A percentile compares a stretch with the other conserved stretches of the same genome.
Conservation (phyloP, 2,329 filamentous ascomycete species). For the Juglanconis juglandina region DNA sequence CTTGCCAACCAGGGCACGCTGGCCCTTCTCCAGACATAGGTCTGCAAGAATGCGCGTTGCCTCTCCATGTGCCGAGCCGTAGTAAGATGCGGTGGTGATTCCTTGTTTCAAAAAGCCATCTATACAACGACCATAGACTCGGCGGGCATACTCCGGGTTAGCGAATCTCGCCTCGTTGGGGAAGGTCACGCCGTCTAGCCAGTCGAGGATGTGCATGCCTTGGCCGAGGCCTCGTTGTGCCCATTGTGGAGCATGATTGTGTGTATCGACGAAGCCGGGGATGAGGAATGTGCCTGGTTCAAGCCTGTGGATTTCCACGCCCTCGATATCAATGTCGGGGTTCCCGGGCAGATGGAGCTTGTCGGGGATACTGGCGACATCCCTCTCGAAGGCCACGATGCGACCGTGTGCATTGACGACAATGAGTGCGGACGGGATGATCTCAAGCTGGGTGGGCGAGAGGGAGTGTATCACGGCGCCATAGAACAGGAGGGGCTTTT, state of each 20-base stretch:
- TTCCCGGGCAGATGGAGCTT: slow-evolving; percentile 12
- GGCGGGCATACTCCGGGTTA: slow-evolving; percentile 49
- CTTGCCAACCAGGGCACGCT: slow-evolving; percentile 60
- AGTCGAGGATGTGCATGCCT: slow-evolving; percentile 55
- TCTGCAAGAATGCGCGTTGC: slow-evolving; percentile 57
- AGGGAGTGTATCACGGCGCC: slow-evolving; percentile 14
- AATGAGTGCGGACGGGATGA: slow-evolving; percentile 14
- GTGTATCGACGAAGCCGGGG: slow-evolving; percentile 63
- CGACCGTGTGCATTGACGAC: slow-evolving; percentile 23
- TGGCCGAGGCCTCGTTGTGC: slow-evolving; percentile 46
- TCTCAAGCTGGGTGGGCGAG: slow-evolving; percentile 8
- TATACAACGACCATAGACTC: slow-evolving; percentile 51
- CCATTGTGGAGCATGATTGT: slow-evolving; percentile 64
- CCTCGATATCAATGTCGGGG: slow-evolving; percentile 12
- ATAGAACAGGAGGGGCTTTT: slow-evolving; percentile 2
- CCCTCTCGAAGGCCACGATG: slow-evolving; percentile 25
- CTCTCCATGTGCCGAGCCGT: slow-evolving; percentile 52
- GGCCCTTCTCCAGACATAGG: slow-evolving; percentile 48
- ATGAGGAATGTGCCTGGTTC: slow-evolving; percentile 49
- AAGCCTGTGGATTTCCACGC: slow-evolving; percentile 29
- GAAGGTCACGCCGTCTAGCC: slow-evolving; percentile 63
- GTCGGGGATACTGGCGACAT: slow-evolving; percentile 11
- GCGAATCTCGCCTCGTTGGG: slow-evolving; percentile 60
- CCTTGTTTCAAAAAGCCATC: slow-evolving; percentile 59
- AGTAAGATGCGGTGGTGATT: slow-evolving; percentile 60